Conservation (phyloP, 257 asterid genomes). For the Capsicum pubescens region DNA sequence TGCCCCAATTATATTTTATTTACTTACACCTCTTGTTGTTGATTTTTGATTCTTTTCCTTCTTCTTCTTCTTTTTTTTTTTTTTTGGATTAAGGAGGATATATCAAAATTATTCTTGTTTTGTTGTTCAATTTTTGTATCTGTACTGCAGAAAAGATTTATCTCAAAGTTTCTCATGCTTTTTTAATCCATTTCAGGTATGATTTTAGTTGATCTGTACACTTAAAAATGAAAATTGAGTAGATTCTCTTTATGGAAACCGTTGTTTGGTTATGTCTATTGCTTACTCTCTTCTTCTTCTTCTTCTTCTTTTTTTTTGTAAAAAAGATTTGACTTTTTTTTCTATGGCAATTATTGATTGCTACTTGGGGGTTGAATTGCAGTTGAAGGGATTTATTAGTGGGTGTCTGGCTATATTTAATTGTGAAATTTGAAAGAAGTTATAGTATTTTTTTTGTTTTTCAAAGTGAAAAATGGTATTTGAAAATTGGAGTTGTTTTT, state of each 20-base stretch:
- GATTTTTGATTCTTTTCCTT: neutral
- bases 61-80: too few relatives aligned
- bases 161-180: neutral
- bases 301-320: too few relatives aligned
- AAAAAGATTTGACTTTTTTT: neutral
- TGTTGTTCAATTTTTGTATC: neutral
- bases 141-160: neutral
- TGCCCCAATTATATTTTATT: neutral
- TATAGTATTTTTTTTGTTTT: too few relatives aligned
- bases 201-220: neutral
- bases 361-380: neutral
- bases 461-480: too few relatives aligned
- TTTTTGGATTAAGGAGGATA: neutral
- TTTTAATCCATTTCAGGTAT: conserved; percentile 20
- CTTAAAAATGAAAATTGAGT: neutral
- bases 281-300: neutral
- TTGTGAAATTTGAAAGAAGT: too few relatives aligned
- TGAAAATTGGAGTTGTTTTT: too few relatives aligned
- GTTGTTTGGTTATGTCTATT: neutral
- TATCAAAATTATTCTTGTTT: neutral
- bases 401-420: too few relatives aligned
- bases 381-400: neutral
- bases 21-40: too few relatives aligned
- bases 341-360: neutral
- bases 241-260: neutral